These are phyloP conservation scores for Plantago major DNA, from an alignment of 257 asterid species.

Conservation along the genomic window DNA sequence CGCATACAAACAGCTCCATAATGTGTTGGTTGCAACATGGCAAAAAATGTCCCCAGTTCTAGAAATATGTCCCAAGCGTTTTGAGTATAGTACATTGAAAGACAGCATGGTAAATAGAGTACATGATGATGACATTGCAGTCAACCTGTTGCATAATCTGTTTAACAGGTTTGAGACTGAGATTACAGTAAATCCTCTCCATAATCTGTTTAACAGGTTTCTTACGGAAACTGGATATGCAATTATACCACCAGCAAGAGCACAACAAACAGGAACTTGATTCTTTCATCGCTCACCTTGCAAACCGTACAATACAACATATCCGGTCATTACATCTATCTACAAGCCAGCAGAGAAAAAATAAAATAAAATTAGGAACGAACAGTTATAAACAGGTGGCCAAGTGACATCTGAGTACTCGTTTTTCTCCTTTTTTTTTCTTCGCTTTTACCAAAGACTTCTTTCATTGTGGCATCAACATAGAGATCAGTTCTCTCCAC, in stretches of 20 bases:
- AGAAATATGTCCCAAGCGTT: not conserved
- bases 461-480: not conserved
- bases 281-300: slow-evolving; percentile 3
- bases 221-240: too few relatives aligned
- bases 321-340: slow-evolving; percentile 18
- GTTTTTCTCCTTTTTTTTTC: slow-evolving; percentile 1
- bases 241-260: not conserved
- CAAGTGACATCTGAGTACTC: slow-evolving; percentile 4
- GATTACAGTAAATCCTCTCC: too few relatives aligned
- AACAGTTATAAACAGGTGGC: slow-evolving; percentile 13
- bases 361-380: not conserved
- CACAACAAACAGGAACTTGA: too few relatives aligned
- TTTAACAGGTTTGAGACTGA: too few relatives aligned
- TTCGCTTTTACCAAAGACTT: slow-evolving; percentile 1
- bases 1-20: too few relatives aligned
- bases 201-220: too few relatives aligned
- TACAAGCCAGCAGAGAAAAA: not conserved
- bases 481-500: slow-evolving; percentile 14
- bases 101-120: not conserved
- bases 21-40: too few relatives aligned
- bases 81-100: not conserved
- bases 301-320: slow-evolving; percentile 27
- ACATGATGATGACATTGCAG: not conserved
- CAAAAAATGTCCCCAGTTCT: too few relatives aligned
- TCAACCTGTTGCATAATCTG: not conserved